Base-by-base conservation (phyloP, 179 eudicot species). In the Spinacia oleracea region DNA sequence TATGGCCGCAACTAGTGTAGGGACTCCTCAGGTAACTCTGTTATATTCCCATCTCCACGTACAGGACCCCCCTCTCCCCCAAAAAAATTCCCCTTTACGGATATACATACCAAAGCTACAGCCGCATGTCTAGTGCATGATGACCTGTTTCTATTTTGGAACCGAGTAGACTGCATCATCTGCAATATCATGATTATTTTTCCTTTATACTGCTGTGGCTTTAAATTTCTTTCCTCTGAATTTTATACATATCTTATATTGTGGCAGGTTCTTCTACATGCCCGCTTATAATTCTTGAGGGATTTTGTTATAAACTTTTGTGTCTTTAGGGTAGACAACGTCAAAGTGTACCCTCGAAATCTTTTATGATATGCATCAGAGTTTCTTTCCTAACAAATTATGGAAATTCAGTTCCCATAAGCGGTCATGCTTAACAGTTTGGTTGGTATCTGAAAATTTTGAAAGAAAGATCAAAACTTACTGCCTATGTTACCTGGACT, bases 1-100 rank as follows among this genome's bases (percentile, higher is more conserved):
- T 76, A 92, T 96, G 99, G 99, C 99, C 69, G 99, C 99, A 11
- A 96, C 99, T 48, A 96, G 99, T 86, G 97, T 82, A 9, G 99
- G 99, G 65, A 92, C 98, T 73, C 97, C 99, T 80, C 98, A 94
- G 93, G 99, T 96, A 87, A 63, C 48, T 27, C 64, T 16, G 15
- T 7, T 62, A 15, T 59, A 60, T 50, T 56, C 31, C 67, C 56
- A 55, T 25, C 25, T 23, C 18, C 35, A 25, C 40, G 16, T 25
- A 21, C 32, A 6, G 0, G n/a, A 18, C 25, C 46, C 40, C 27
- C 53, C 18, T 9, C 14, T 9, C 46, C 34, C 70, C 45, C 11
- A 12, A 34, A 65, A 32, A 1, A 6, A 31, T 29, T 2, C 10
- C 18, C 2, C 32, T 34, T 31, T 63, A 14, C 35, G 11, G 35